Base-by-base conservation (phyloP, 306 rosid species). In the Erythrophleum fordii region DNA sequence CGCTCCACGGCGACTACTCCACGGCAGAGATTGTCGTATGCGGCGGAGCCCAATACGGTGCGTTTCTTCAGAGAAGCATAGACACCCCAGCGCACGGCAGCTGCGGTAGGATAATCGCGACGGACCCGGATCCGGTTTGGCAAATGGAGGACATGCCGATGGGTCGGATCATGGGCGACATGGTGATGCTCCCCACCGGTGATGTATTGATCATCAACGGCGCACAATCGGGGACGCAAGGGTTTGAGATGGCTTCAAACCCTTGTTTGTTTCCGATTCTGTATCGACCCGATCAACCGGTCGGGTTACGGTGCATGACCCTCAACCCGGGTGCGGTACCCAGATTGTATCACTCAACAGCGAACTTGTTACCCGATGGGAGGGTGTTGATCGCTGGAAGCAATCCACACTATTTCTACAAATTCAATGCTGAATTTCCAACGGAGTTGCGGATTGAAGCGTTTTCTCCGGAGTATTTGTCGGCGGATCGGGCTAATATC, bases 11-110 rank as follows among this genome's bases (percentile, higher is more conserved):
- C 0, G 97, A 91, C 13, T 85, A 86, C 37, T 81, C 97, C 4
- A 65, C 49, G 26, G 98, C 89, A 2, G 89, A 84, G 78, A 68
- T 94, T 22, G 79, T 94, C 0, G 82, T 94, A 3, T 94, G 98
- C 26, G 98, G 98, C 2, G 98, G 98, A 0, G 98, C 98, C 1
- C 87, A 87, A 22, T 92, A 82, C 76, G 98, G 98, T 8, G 98
- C 93, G 34, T 94, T 89, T 76, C 64, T 87, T 0, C 41, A 72
- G 61, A 86, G 69, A 81, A 88, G 77, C 37, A 81, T 76, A 0
- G 97, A 92, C 29, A 82, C 87, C 0, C 97, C 94, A 8, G 97
- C 98, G 9, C 91, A 88, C 71, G 93, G 94, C 0, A 88, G 92
- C 69, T 94, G 97, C 14, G 98, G 98, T 0, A 76, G 97, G 59